Evolutionary conservation across 768 basidiomycete genomes (phyloP), one percentile per base, ranked within the genome.

Genomic region (Boletus barrowsii): DNA sequence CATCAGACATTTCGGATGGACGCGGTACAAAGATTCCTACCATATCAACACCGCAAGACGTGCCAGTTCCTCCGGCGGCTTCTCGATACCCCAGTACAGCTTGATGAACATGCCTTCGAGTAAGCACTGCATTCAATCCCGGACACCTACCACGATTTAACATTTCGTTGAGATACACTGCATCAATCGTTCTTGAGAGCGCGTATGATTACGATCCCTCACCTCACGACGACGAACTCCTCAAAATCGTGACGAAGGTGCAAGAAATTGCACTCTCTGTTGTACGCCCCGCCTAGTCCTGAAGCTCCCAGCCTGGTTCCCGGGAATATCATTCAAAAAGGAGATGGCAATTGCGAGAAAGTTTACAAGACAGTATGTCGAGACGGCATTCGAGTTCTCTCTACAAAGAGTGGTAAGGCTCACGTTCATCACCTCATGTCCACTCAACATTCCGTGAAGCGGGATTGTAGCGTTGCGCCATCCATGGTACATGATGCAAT

Each of bases 11-110:
- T 61, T 57, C 54, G 59, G 49, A 15, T 46, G 20, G 30, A 55
- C 10, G 62, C 57, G 17, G 55, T 56, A 3, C 36, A 47, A 10
- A 59, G 60, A 40, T 72, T 68, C 49, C 48, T 62, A 9, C 68
- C 69, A 0, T 63, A 66, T 44, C 63, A 68, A 35, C 48, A 68
- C 9, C 65, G 62, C 40, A 66, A 63, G 13, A 59, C 66, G 5
- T 68, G 72, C 45, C 58, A 53, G 9, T 53, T 73, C 24, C 67
- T 77, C 29, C 61, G 58, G 10, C 61, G 60, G 6, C 59, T 77
- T 10, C 30, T 73, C 5, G 65, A 64, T 5, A 56, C 62, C 10
- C 71, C 73, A 37, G 68, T 71, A 10, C 58, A 65, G 24, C 55
- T 51, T 11, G 42, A 26, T 18, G 17, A 43, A 26, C 42, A 43